phyloP scores from a whole-genome alignment of 257 asterid species.

The Ophiorrhiza pumila region DNA sequence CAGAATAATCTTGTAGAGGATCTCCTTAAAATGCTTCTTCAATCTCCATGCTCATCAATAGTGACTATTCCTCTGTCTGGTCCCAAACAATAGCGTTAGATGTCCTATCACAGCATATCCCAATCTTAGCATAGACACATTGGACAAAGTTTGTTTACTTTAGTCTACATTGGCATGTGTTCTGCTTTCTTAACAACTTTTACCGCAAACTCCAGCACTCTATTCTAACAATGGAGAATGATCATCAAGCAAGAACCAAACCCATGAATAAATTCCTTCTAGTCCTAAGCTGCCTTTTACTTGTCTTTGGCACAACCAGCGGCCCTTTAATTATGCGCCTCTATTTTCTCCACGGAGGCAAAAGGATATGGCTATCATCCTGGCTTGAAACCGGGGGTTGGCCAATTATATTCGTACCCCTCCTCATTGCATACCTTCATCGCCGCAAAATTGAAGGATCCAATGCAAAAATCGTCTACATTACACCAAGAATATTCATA shows the following conservation, averaged over 20 bases:
- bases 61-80: too few relatives aligned
- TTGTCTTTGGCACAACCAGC: slow-evolving; percentile 16
- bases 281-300: slow-evolving; percentile 17
- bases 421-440: slow-evolving; percentile 16
- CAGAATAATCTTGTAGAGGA: too few relatives aligned
- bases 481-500: neutral
- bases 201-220: neutral
- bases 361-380: slow-evolving; percentile 27
- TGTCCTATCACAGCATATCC: too few relatives aligned
- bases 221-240: neutral
- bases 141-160: too few relatives aligned
- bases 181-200: neutral
- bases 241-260: neutral
- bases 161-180: too few relatives aligned
- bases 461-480: slow-evolving; percentile 6
- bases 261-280: slow-evolving; percentile 15
- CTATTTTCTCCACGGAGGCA: slow-evolving; percentile 31
- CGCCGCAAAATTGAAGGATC: slow-evolving; percentile 23
- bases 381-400: slow-evolving; percentile 29
- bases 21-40: too few relatives aligned
- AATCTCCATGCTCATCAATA: too few relatives aligned
- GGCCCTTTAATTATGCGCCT: slow-evolving; percentile 32
- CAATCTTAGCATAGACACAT: too few relatives aligned
- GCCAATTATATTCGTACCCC: slow-evolving; percentile 27
- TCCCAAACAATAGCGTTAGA: too few relatives aligned